A percentile compares a stretch with the other conserved stretches of the same genome.
Conservation (phyloP, 2,329 filamentous ascomycete species). For the Cyanodermella asteris region DNA sequence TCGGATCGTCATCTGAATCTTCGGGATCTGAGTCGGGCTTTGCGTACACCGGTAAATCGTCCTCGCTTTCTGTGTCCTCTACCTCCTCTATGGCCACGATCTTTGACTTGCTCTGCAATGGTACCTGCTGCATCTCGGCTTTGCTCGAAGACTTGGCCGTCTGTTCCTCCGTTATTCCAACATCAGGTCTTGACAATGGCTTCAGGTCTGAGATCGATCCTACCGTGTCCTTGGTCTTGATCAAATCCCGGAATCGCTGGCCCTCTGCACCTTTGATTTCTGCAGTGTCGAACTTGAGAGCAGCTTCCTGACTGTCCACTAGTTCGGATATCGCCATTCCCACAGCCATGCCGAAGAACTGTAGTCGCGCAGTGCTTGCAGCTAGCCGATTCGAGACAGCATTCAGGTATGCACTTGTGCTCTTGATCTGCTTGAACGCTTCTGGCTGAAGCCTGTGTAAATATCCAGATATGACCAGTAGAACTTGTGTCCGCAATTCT, state of each 20-base stretch:
- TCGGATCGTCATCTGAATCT: slow-evolving; percentile 85
- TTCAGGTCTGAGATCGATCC: slow-evolving; percentile 6
- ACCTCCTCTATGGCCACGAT: slow-evolving; percentile 41
- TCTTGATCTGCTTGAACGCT: slow-evolving; percentile 2
- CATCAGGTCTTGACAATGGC: no score
- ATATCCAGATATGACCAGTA: slow-evolving; percentile 7
- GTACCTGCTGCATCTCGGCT: slow-evolving; percentile 7
- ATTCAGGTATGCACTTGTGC: slow-evolving; percentile 37
- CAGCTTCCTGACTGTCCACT: slow-evolving; percentile 43
- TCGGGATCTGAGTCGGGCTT: slow-evolving; percentile 77
- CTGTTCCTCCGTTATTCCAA: slow-evolving; percentile 16
- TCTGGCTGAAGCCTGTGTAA: slow-evolving; percentile 3
- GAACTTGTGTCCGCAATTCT: slow-evolving; percentile 61
- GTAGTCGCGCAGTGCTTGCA: slow-evolving; percentile 49
- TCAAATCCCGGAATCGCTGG: slow-evolving; percentile 49
- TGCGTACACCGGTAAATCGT: slow-evolving; percentile 52
- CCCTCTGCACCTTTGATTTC: slow-evolving; percentile 55
- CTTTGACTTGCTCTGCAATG: slow-evolving; percentile 13
- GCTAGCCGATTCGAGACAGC: slow-evolving; percentile 69
- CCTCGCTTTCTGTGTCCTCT: slow-evolving; percentile 32
- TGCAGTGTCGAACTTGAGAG: slow-evolving; percentile 65
- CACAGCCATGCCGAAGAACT: slow-evolving; percentile 73
- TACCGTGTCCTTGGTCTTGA: slow-evolving; percentile 54
- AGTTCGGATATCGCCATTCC: slow-evolving; percentile 50
- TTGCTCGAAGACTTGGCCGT: slow-evolving; percentile 1